Base-by-base conservation (phyloP, 2,329 filamentous ascomycete species). In the Aureobasidium sp. region DNA sequence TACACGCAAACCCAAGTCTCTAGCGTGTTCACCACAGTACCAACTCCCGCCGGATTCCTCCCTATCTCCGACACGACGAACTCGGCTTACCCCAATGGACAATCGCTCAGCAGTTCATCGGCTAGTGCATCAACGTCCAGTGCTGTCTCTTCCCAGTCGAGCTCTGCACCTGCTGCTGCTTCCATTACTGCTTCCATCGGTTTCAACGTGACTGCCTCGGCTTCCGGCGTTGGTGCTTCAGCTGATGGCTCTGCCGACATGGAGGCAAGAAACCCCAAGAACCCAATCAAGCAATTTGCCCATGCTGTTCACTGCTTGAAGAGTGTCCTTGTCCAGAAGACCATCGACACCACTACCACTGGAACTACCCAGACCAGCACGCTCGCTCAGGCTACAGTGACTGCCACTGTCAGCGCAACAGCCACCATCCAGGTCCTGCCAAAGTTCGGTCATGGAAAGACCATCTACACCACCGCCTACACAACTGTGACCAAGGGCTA, bases 351-450 rank as follows among this genome's bases (percentile, higher is more conserved):
- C 8, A 59, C 45, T 7, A n/a, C 42, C 36, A 59, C 57, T 34
- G 57, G 57, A 25, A 49, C 57, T 25, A 59, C 57, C 16, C 57
- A 59, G 32, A 59, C 57, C 9, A 59, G 57, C 27, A 59, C 57
- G 7, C 57, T 59, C n/a, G 44, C 63, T 21, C 59, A 47, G 5
- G 27, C 53, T 16, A 52, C 53, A 27, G 52, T 61, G 9, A 61
- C 63, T 4, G 41, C 54, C 7, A 58, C 58, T 32, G 59, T 64
- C 34, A 60, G 45, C 16, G 62, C 63, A 2, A 60, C 59, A n/a
- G 39, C 34, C 48, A 53, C 62, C 15, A 27, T 42, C 27, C 47
- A 48, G 27, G 53, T 61, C 15, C 36, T 27, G 21, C 57, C 57
- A 5, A 50, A 50, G 44, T 34, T 49, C 11, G 57, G 57, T n/a